Evolutionary conservation across 2,329 filamentous ascomycete species (phyloP).

Genomic region (Talaromyces sp.): DNA sequence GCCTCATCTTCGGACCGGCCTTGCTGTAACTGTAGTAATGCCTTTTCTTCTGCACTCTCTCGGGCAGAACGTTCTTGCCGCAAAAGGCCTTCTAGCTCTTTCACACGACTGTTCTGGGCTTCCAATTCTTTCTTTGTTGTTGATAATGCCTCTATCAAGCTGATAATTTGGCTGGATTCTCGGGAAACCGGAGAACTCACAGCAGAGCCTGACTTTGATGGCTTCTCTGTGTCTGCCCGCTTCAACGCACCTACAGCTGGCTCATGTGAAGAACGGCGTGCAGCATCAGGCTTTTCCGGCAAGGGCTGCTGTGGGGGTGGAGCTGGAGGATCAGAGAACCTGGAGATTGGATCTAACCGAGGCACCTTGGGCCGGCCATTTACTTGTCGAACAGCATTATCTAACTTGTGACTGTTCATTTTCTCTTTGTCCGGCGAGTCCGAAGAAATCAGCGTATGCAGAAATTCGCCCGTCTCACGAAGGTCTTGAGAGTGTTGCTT

Average conservation of each 20-base stretch:
- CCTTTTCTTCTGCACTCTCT: constrained; percentile 77
- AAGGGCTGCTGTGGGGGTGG: constrained; percentile 90
- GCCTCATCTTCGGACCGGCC: constrained; percentile 38
- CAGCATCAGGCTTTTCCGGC: constrained; percentile 81
- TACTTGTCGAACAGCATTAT: constrained; percentile 39
- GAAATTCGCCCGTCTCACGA: constrained; percentile 73
- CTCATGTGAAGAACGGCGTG: constrained; percentile 38
- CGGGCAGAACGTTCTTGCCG: constrained; percentile 75
- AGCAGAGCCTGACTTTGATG: constrained; percentile 46
- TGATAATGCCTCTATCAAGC: constrained; percentile 78
- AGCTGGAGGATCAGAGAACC: constrained; percentile 89
- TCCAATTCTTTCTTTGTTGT: constrained; percentile 83
- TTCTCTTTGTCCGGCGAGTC: constrained; percentile 55
- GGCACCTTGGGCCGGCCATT: constrained; percentile 45
- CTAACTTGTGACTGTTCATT: constrained; percentile 40
- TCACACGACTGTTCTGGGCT: constrained; percentile 72
- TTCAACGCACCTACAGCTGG: constrained; percentile 57
- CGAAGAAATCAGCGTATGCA: constrained; percentile 70
- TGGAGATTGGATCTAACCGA: constrained; percentile 70
- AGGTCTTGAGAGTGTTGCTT: constrained; percentile 84
- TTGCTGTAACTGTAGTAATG: constrained; percentile 56
- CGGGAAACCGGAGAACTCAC: constrained; percentile 42
- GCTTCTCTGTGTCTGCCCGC: constrained; percentile 69
- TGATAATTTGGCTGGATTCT: constrained; percentile 71
- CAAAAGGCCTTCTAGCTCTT: constrained; percentile 74